A percentile compares a stretch with the other conserved stretches of the same genome.
These are phyloP conservation scores for Sisymbrium irio DNA, from an alignment of 345 rosid species.

Conservation along the genomic window DNA sequence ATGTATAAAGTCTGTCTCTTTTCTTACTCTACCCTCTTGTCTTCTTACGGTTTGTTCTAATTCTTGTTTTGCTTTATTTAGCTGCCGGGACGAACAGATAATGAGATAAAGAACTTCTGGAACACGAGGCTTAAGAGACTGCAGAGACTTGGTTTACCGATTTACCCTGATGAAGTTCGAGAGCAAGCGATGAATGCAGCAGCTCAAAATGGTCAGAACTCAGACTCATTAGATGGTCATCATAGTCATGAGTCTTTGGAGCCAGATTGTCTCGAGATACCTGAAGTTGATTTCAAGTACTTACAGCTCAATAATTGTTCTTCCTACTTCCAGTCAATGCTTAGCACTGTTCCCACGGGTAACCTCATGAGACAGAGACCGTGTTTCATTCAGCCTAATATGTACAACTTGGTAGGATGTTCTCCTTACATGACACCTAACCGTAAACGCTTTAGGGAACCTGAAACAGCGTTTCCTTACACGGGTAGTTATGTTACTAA, in stretches of 20 bases:
- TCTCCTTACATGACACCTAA: slow-evolving; percentile 18
- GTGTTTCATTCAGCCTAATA: slow-evolving; percentile 4
- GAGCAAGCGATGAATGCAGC: slow-evolving; percentile 39
- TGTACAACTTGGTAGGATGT: neutral
- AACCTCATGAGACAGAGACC: neutral
- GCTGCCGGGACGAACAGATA: slow-evolving; percentile 74
- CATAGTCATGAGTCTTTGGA: slow-evolving; percentile 38
- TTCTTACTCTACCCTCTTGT: neutral
- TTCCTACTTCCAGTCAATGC: slow-evolving; percentile 3
- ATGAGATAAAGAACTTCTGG: slow-evolving; percentile 80
- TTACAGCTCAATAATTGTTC: slow-evolving; percentile 31
- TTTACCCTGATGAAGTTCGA: slow-evolving; percentile 56
- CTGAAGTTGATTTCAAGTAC: slow-evolving; percentile 44
- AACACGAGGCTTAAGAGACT: slow-evolving; percentile 59
- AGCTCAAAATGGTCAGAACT: slow-evolving; percentile 34
- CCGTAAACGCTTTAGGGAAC: slow-evolving; percentile 2
- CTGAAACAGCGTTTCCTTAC: neutral
- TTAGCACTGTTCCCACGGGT: neutral
- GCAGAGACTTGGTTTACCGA: slow-evolving; percentile 53
- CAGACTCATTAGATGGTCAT: slow-evolving; percentile 27
- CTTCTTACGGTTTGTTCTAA: neutral
- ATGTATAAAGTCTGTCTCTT: neutral
- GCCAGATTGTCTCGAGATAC: slow-evolving; percentile 43
- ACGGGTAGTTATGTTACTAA: neutral
- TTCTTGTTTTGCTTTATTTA: slow-evolving; percentile 19